Percentiles rank a stretch among this genome's conserved stretches.
phyloP scores from a whole-genome alignment of 78 protist species.

The Dictyostelium intermedium region DNA sequence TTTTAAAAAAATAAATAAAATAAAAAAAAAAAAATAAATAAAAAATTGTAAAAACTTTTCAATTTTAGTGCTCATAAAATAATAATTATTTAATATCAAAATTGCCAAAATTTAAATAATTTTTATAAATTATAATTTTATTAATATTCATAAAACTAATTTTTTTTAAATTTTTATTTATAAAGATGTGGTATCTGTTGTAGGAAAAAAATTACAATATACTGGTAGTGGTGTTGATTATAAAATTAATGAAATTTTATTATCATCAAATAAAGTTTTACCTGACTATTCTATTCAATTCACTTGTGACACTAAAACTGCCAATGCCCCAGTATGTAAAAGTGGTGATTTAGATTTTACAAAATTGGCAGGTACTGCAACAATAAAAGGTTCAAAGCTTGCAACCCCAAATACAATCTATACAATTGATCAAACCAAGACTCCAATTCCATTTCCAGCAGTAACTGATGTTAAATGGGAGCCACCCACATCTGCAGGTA shows the following conservation, averaged over 20 bases:
- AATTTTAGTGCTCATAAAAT: too few species aligned
- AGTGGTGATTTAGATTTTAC: background rate
- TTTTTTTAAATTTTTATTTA: background rate
- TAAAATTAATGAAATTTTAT: background rate
- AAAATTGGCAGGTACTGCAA: background rate
- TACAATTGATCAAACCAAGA: too few species aligned
- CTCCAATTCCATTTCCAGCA: background rate
- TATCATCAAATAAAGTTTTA: background rate
- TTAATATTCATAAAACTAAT: too few species aligned
- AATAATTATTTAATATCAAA: background rate
- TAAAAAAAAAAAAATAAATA: too few species aligned
- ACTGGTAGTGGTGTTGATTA: background rate
- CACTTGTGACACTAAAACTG: background rate
- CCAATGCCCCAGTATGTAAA: background rate
- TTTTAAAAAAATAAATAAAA: too few species aligned
- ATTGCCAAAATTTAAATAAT: background rate
- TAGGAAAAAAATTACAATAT: background rate
- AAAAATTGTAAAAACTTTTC: background rate
- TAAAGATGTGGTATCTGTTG: background rate
- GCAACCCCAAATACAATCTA: background rate
- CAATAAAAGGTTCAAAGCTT: background rate
- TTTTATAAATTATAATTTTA: too few species aligned
- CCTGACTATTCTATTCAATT: background rate
- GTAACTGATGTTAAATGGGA: background rate
- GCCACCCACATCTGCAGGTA: background rate